Conservation (phyloP, 352 stramenopile species). For the Phytopythium oedochilum region DNA sequence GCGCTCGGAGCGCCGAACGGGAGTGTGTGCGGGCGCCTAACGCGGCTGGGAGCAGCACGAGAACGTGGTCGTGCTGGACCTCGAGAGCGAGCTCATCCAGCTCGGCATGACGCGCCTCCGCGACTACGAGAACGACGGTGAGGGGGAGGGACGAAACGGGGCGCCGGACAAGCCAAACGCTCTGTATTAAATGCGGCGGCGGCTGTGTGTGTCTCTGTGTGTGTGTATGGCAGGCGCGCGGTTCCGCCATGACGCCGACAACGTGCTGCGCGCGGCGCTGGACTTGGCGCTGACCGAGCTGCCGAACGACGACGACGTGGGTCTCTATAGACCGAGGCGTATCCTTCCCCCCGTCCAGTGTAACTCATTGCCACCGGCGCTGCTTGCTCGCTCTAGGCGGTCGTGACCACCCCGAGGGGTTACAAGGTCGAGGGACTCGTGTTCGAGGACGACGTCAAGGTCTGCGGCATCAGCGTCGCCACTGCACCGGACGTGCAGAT, state of each 20-base stretch:
- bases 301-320: conserved; percentile 75
- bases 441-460: conserved; percentile 76
- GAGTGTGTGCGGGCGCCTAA: background rate
- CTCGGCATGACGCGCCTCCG: conserved; percentile 78
- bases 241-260: conserved; percentile 74
- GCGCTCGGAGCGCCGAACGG: no score
- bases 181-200: no score
- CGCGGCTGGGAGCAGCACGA: conserved; percentile 42
- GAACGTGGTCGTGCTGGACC: conserved; percentile 80
- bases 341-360: no score
- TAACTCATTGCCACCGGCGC: no score
- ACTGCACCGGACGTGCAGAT: conserved; percentile 44
- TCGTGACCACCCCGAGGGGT: conserved; percentile 71
- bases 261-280: conserved; percentile 57
- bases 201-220: no score
- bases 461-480: conserved; percentile 63
- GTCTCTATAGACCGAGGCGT: no score
- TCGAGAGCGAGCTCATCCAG: conserved; percentile 84
- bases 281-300: conserved; percentile 75
- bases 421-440: conserved; percentile 66
- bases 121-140: conserved; percentile 65
- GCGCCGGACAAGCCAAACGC: no score
- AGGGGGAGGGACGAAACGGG: no score
- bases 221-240: conserved; percentile 25
- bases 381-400: conserved; percentile 29